Conservation (phyloP, 2,329 filamentous ascomycete species). For the Aspergillus novofumigatus region DNA sequence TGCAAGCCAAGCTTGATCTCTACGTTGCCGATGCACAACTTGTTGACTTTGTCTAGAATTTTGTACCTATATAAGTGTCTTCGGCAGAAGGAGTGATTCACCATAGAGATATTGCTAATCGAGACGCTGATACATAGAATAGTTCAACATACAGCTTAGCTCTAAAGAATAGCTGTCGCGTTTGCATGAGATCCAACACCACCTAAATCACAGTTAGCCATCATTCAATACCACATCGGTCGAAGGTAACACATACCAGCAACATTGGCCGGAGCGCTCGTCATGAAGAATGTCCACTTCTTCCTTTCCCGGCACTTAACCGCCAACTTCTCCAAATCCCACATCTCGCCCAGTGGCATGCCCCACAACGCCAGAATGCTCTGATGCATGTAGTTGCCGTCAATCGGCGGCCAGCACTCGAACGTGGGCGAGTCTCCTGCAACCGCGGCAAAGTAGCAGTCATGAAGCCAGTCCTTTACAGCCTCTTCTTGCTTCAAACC, state of each 20-base stretch:
- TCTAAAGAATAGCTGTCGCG: slow-evolving; percentile 30
- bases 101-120: background rate
- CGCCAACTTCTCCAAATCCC: slow-evolving; percentile 39
- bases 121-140: background rate
- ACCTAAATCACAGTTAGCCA: slow-evolving; percentile 10
- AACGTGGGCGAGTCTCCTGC: slow-evolving; percentile 61
- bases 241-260: slow-evolving; percentile 27
- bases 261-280: slow-evolving; percentile 40
- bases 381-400: slow-evolving; percentile 35
- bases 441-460: slow-evolving; percentile 64
- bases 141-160: background rate
- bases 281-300: slow-evolving; percentile 41
- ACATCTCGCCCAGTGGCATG: slow-evolving; percentile 44
- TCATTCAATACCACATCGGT: slow-evolving; percentile 1
- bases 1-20: too few relatives aligned
- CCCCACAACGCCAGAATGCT: slow-evolving; percentile 43
- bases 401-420: slow-evolving; percentile 56
- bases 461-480: slow-evolving; percentile 63
- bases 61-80: too few relatives aligned
- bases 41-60: too few relatives aligned
- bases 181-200: slow-evolving; percentile 32
- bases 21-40: too few relatives aligned
- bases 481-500: slow-evolving; percentile 52
- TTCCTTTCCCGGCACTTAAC: slow-evolving; percentile 32
- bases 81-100: background rate